Base-by-base conservation (phyloP, 225 moss, liverwort and hornwort species). In the Takakia lepidozioides region DNA sequence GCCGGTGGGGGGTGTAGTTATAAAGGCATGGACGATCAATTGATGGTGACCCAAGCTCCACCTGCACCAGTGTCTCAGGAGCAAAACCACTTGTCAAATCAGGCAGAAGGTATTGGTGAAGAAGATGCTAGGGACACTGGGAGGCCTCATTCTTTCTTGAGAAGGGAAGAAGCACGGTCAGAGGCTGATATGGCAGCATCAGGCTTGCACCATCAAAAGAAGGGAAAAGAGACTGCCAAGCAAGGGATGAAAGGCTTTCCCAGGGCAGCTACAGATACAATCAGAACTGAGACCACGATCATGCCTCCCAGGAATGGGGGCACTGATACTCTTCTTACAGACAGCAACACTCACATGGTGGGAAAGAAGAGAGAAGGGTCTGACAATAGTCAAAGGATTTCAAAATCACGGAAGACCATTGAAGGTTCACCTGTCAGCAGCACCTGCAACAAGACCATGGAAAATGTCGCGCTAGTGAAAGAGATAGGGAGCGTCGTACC, bases 291-390 rank as follows among this genome's bases (percentile, higher is more conserved):
- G n/a, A n/a, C n/a, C n/a, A n/a, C n/a, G n/a, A n/a, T n/a, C n/a
- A n/a, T n/a, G n/a, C n/a, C n/a, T n/a, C n/a, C n/a, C n/a, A n/a
- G n/a, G n/a, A n/a, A n/a, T n/a, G n/a, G n/a, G n/a, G n/a, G n/a
- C n/a, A n/a, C n/a, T n/a, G n/a, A n/a, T n/a, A n/a, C n/a, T n/a
- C n/a, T n/a, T n/a, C n/a, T n/a, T n/a, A n/a, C n/a, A n/a, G n/a
- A n/a, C n/a, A n/a, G n/a, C n/a, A n/a, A n/a, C n/a, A n/a, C n/a
- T n/a, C n/a, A 32, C 1, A 7, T 32, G 32, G 32, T 32, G 32
- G 32, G 62, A 25, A 70, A 56, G 26, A 71, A 67, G 62, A 52
- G 76, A 48, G 35, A 21, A 27, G 59, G 58, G 15, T 60, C 49
- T 10, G 20, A 60, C 14, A 48, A 51, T 41, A 56, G 40, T 52